Conservation (phyloP, 2,329 filamentous ascomycete species). For the Xylaria sp. region DNA sequence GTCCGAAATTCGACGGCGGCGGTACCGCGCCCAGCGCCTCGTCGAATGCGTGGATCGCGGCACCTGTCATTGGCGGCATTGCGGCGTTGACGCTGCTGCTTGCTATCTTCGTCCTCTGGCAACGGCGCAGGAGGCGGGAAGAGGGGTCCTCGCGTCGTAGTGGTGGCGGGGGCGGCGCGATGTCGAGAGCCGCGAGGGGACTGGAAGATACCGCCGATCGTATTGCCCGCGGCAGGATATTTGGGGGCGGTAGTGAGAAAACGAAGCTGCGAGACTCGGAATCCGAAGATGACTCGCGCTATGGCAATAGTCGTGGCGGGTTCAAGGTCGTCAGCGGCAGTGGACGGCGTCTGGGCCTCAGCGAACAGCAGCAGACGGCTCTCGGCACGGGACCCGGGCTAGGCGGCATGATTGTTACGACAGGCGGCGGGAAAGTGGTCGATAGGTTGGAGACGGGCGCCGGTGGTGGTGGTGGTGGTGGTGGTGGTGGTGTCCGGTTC, state of each 20-base stretch:
- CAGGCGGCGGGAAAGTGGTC: slow-evolving; percentile 24
- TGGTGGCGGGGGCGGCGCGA: background rate
- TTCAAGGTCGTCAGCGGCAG: slow-evolving; percentile 38
- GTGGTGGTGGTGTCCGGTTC: slow-evolving; percentile 36
- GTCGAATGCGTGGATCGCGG: slow-evolving; percentile 51
- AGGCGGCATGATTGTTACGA: slow-evolving; percentile 44
- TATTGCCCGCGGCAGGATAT: slow-evolving; percentile 24
- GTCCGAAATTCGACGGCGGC: slow-evolving; percentile 11
- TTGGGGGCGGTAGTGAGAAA: slow-evolving; percentile 21
- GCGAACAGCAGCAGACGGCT: slow-evolving; percentile 19
- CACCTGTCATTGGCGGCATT: slow-evolving; percentile 51
- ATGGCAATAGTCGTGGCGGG: slow-evolving; percentile 23
- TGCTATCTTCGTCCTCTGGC: slow-evolving; percentile 49
- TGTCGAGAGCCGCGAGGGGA: slow-evolving; percentile 13
- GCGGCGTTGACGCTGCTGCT: slow-evolving; percentile 50
- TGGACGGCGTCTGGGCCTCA: slow-evolving; percentile 29
- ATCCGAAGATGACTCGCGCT: slow-evolving; percentile 24
- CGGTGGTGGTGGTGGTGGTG: background rate
- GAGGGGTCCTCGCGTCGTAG: background rate
- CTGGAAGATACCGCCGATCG: slow-evolving; percentile 12
- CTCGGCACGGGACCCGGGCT: slow-evolving; percentile 38
- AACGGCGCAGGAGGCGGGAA: slow-evolving; percentile 42
- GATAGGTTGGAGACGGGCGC: background rate
- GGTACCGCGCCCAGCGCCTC: slow-evolving; percentile 23
- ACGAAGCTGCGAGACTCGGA: slow-evolving; percentile 17